Percentiles rank a stretch among this genome's conserved stretches.
Conservation (phyloP, 176 grass and related monocot genomes). For the Rhynchospora breviuscula region DNA sequence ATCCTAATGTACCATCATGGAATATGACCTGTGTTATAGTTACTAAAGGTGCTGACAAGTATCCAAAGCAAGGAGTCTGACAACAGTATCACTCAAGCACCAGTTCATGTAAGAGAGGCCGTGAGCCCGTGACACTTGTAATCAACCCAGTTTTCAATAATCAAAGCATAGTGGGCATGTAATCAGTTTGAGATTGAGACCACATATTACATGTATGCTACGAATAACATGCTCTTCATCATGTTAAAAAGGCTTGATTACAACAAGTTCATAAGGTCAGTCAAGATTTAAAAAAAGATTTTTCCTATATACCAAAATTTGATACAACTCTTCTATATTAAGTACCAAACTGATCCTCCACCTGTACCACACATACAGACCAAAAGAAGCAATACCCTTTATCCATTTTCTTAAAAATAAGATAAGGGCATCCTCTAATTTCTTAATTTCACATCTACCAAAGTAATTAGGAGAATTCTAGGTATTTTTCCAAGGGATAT, state of each 20-base stretch:
- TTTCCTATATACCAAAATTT: background rate
- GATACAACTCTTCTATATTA: background rate
- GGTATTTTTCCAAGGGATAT: background rate
- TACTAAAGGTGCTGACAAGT: background rate
- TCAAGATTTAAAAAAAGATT: background rate
- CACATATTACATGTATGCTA: background rate
- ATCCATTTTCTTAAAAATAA: background rate
- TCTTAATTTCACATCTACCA: background rate
- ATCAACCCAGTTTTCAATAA: background rate
- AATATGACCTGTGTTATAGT: background rate
- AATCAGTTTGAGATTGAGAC: background rate
- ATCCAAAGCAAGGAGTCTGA: background rate
- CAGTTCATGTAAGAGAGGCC: background rate
- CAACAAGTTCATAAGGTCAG: background rate
- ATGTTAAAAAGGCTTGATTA: background rate
- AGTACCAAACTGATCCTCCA: background rate
- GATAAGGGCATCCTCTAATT: background rate
- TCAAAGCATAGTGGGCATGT: background rate
- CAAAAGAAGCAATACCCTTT: background rate
- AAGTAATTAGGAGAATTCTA: background rate
- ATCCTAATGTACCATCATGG: background rate
- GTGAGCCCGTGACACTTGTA: background rate
- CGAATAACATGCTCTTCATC: background rate
- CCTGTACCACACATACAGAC: background rate
- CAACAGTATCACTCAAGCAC: background rate